Conservation (phyloP, 2,329 filamentous ascomycete genomes). For the Aspergillus flavus region DNA sequence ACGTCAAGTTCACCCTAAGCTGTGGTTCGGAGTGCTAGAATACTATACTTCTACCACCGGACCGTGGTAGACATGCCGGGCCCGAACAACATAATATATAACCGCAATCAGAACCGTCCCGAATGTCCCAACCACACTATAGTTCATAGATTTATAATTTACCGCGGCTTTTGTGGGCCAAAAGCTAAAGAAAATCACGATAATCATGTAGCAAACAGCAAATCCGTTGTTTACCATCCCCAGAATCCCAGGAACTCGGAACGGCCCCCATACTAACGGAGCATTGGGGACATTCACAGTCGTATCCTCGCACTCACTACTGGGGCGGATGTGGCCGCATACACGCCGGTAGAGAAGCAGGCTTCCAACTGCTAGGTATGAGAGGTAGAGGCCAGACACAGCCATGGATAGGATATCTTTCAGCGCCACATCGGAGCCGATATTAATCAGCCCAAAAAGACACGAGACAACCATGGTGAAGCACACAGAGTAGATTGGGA, state of each 20-base stretch:
- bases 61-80: neutral
- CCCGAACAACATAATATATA: neutral
- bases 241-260: neutral
- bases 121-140: neutral
- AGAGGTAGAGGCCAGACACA: conserved; percentile 49
- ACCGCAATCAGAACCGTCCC: neutral
- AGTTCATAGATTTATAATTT: neutral
- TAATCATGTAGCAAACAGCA: neutral
- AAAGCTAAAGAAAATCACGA: neutral
- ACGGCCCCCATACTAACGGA: neutral
- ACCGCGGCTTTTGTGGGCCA: neutral
- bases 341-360: conserved; percentile 48
- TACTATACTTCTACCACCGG: neutral
- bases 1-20: too few species aligned
- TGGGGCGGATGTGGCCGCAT: conserved; percentile 28
- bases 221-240: neutral
- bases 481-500: too few species aligned
- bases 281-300: neutral
- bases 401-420: conserved; percentile 54
- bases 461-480: conserved; percentile 18
- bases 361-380: conserved; percentile 51
- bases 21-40: too few species aligned
- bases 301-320: neutral
- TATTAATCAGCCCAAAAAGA: conserved; percentile 53
- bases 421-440: conserved; percentile 53